Evolutionary conservation across 2,329 filamentous ascomycete species (phyloP), one percentile per base, ranked within the genome.

Genomic region (Ophiostoma australiae): DNA sequence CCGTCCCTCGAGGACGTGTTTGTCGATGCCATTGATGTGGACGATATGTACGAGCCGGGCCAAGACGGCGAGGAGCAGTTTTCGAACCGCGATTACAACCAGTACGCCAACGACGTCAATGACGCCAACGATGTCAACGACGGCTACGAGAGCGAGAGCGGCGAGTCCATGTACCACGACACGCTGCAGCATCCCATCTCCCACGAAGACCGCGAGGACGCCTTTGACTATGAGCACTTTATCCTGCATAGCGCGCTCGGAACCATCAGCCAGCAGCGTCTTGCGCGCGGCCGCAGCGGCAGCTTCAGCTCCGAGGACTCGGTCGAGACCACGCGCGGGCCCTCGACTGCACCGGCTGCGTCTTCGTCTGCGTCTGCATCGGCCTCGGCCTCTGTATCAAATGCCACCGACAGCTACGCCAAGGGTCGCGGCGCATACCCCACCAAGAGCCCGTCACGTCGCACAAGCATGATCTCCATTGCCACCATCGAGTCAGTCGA

Each of bases 151-250:
- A 90, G 89, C 75, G 89, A 92, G 75, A 88, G 89, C 74, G 83
- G 87, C 75, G 84, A 88, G 70, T 86, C 86, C 15, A 81, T 89
- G 7, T 89, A 91, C 76, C 87, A 90, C 75, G 88, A 89, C 75
- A 82, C 85, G 0, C 78, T 84, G 67, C 83, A 87, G 70, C 84
- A 87, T 69, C 85, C 86, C 10, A 81, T 91, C 6, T 92, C 93
- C 0, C 94, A 98, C 76, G 94, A 98, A 80, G 93, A 97, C 78
- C 91, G 94, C 27, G 90, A 94, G 75, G 94, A 98, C 79, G 94
- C 94, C 0, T 98, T 98, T 77, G 94, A 98, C 78, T 98, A 98
- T 74, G 92, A 97, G 79, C 90, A 97, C 78, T 97, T 97, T 81
- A 97, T 97, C 79, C 84, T 97, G 17, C 93, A 97, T 79, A 97